These are phyloP conservation scores for Phylloporus sp. DNA, from an alignment of 768 basidiomycete genomes.

Conservation along the genomic window DNA sequence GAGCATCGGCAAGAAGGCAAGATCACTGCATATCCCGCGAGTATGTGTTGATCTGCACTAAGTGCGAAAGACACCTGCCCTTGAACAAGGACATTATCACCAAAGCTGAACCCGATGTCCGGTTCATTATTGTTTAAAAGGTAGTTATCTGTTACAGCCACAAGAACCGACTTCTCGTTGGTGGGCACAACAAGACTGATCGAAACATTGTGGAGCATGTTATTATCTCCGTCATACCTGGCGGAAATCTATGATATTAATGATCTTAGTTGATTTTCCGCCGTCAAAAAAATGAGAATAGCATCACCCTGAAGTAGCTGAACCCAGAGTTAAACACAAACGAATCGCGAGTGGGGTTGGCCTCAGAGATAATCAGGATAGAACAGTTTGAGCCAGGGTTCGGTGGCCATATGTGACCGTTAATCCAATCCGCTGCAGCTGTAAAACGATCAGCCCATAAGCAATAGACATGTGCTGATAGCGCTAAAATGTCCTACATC, in stretches of 20 bases:
- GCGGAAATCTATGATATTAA: neutral
- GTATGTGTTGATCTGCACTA: neutral
- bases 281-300: too few species aligned
- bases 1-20: neutral
- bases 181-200: neutral
- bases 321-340: neutral
- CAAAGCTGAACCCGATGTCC: neutral
- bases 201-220: neutral
- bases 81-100: neutral
- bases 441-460: neutral
- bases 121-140: neutral
- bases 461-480: neutral
- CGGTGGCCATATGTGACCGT: neutral
- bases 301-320: neutral
- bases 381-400: neutral
- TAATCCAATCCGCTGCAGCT: neutral
- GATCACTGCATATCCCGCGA: neutral
- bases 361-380: neutral
- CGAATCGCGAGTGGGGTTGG: neutral
- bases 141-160: neutral
- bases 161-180: neutral
- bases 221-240: neutral
- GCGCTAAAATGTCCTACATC: neutral
- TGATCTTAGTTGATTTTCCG: neutral
- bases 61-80: neutral